Conservation (phyloP, 768 basidiomycete species). For the Trametes coccinea region DNA sequence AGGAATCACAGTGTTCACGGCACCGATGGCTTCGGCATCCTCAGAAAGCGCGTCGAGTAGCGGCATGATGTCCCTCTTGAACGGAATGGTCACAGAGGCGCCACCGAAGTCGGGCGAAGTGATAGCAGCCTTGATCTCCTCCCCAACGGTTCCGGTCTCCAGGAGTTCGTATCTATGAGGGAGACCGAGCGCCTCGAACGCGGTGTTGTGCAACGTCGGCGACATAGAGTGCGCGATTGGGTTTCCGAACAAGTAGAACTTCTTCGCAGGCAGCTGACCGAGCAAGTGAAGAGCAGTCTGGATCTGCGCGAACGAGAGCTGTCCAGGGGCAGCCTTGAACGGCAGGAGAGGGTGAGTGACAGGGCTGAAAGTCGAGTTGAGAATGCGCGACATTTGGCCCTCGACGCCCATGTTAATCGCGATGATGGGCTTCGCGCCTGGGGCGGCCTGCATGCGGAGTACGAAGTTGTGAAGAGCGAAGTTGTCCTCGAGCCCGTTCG, state of each 20-base stretch:
- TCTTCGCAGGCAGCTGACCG: slow-evolving; percentile 71
- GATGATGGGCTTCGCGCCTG: slow-evolving; percentile 76
- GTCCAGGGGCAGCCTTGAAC: slow-evolving; percentile 87
- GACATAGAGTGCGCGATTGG: slow-evolving; percentile 91
- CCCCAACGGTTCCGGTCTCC: slow-evolving; percentile 68
- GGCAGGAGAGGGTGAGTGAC: slow-evolving; percentile 90
- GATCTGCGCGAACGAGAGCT: slow-evolving; percentile 86
- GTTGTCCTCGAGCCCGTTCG: slow-evolving; percentile 74
- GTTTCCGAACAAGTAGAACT: slow-evolving; percentile 85
- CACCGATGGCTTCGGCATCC: slow-evolving; percentile 84
- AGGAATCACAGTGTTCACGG: slow-evolving; percentile 91
- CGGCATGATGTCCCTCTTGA: slow-evolving; percentile 88
- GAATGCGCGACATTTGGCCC: slow-evolving; percentile 88
- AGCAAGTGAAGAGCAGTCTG: slow-evolving; percentile 79
- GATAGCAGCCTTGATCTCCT: slow-evolving; percentile 64
- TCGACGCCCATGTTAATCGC: slow-evolving; percentile 92
- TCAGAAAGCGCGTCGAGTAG: slow-evolving; percentile 77
- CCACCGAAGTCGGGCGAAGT: slow-evolving; percentile 81
- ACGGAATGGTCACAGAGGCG: slow-evolving; percentile 94
- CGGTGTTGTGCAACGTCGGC: slow-evolving; percentile 91
- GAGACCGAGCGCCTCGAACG: slow-evolving; percentile 75
- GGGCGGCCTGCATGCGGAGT: slow-evolving; percentile 40
- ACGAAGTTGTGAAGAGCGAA: slow-evolving; percentile 76
- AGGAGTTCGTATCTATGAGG: slow-evolving; percentile 81
- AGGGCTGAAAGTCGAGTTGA: slow-evolving; percentile 85